Evolutionary conservation across 306 rosid species (phyloP).

Genomic region (Glycine soja): DNA sequence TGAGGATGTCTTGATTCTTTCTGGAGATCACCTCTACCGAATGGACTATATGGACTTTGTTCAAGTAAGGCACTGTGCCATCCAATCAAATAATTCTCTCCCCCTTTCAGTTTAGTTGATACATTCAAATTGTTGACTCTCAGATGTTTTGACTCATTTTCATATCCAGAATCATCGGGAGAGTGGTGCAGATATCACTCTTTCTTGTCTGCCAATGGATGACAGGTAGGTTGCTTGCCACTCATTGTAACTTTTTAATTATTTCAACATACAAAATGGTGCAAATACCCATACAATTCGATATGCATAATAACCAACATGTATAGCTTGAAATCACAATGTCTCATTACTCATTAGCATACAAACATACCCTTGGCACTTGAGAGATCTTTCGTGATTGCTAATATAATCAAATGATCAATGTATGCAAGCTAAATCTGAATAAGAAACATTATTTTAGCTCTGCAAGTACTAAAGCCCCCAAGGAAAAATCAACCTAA

Average conservation of each 20-base stretch:
- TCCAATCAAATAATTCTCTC: slow-evolving; percentile 31
- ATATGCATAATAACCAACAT: neutral
- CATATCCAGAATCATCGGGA: slow-evolving; percentile 77
- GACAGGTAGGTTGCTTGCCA: slow-evolving; percentile 65
- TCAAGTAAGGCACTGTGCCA: slow-evolving; percentile 61
- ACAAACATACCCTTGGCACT: neutral
- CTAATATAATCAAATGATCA: neutral
- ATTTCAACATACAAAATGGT: neutral
- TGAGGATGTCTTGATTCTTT: slow-evolving; percentile 91
- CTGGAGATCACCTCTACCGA: slow-evolving; percentile 91
- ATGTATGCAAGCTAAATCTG: slow-evolving; percentile 14
- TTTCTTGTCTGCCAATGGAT: slow-evolving; percentile 91
- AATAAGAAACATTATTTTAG: neutral
- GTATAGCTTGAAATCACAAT: neutral
- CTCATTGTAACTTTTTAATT: neutral
- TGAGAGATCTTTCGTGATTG: neutral
- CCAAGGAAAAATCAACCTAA: too few relatives aligned
- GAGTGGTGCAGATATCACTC: slow-evolving; percentile 91
- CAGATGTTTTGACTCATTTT: slow-evolving; percentile 39
- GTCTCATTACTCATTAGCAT: neutral
- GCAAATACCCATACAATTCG: neutral
- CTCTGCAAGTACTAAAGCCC: neutral
- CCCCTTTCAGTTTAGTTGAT: slow-evolving; percentile 13
- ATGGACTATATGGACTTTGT: slow-evolving; percentile 97
- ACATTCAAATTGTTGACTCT: slow-evolving; percentile 34